Base-by-base conservation (phyloP, 768 basidiomycete species). In the Cytidiella melzeri region DNA sequence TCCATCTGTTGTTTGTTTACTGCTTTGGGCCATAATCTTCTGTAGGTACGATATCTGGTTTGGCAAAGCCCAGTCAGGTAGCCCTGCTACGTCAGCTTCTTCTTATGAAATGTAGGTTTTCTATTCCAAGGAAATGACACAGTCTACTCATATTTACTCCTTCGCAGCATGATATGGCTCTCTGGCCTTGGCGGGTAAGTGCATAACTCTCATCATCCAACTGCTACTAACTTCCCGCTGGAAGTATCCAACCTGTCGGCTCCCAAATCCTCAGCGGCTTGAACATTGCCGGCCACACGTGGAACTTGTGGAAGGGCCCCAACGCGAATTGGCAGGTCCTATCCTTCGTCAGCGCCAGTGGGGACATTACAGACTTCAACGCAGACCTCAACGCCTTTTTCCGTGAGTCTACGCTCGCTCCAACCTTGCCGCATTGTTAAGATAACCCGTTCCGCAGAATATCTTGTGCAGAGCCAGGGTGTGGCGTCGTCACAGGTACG, bases 301-400 rank as follows among this genome's bases (percentile, higher is more conserved):
- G 80, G 80, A 70, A 75, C 52, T 64, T 81, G 26, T 82, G 78
- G 78, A 65, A 60, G 41, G 78, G 79, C 19, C 72, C 76, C 3
- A 77, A 77, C 58, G 45, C 64, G 18, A 75, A 75, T 65, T 80
- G 77, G 77, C 58, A 79, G 61, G 77, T 79, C 11, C 61, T 76
- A 52, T 78, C 77, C 7, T 81, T 81, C 63, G 74, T 80, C 55
- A 75, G 69, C 54, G 61, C 67, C 1, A 47, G 63, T 2, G 77
- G 74, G 0, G 62, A 79, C 55, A 69, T 81, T 61, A 75, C 60
- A 34, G 60, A 70, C 58, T 82, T 81, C 67, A 69, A 61, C 48
- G 75, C 58, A 19, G 77, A 81, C 55, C 62, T 82, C 57, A 76
- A 74, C 41, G 71, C 61, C 19, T 80, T 81, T 66, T 79, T 81